These are phyloP conservation scores for Ceriops zippeliana DNA, from an alignment of 345 rosid genomes.

Conservation along the genomic window DNA sequence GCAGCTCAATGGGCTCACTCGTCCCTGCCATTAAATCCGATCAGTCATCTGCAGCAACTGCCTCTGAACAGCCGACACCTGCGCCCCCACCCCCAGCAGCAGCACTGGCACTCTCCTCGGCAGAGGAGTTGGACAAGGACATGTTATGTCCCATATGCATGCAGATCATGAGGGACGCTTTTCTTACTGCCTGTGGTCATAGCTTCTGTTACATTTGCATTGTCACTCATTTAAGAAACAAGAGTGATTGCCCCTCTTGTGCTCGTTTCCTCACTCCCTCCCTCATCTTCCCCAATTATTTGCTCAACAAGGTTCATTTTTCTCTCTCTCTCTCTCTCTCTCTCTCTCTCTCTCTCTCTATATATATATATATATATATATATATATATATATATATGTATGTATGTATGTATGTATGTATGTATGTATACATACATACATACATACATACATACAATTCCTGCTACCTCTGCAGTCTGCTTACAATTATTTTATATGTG, in stretches of 20 bases:
- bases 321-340: neutral
- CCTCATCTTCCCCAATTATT: constrained; percentile 15
- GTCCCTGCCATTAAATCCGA: constrained; percentile 32
- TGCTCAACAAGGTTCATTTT: constrained; percentile 19
- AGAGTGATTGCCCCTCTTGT: constrained; percentile 25
- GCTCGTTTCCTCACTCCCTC: constrained; percentile 17
- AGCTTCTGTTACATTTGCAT: constrained; percentile 23
- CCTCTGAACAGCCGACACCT: neutral
- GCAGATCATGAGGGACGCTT: constrained; percentile 18
- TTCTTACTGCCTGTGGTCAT: constrained; percentile 19
- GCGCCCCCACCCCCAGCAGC: neutral
- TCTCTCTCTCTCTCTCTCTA: neutral
- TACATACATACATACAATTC: too few relatives aligned
- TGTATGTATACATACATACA: too few relatives aligned
- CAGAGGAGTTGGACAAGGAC: constrained; percentile 17
- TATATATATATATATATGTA: too few relatives aligned
- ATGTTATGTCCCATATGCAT: constrained; percentile 20
- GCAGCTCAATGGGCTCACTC: constrained; percentile 23
- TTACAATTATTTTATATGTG: neutral
- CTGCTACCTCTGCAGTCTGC: too few relatives aligned
- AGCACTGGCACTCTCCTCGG: neutral
- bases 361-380: too few relatives aligned
- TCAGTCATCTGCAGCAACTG: neutral
- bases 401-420: too few relatives aligned
- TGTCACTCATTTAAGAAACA: constrained; percentile 15